A percentile compares a stretch with the other conserved stretches of the same genome.
Evolutionary conservation across 495 filamentous ascomycete genomes (phyloP).

Genomic region (Chaetomium cochliodes): DNA sequence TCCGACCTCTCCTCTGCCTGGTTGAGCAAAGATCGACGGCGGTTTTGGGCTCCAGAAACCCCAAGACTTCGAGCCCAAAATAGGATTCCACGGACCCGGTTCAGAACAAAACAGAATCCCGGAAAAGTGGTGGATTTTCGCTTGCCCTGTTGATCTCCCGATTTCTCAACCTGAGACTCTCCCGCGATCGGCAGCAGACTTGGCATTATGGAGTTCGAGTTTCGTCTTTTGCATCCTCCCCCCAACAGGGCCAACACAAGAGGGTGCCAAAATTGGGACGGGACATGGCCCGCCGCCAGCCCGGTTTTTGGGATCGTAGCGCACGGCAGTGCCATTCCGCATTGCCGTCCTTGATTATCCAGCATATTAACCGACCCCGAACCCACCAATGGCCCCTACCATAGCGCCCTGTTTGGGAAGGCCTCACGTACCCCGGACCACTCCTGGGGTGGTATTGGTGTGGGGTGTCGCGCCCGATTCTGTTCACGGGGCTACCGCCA

Average conservation of each 20-base stretch:
- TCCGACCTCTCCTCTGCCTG: not conserved
- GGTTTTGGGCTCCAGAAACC: not conserved
- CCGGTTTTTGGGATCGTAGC: constrained; percentile 26
- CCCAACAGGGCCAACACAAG: not conserved
- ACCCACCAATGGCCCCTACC: constrained; percentile 23
- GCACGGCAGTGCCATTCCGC: constrained; percentile 28
- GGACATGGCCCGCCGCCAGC: constrained; percentile 24
- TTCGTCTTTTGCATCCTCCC: not conserved
- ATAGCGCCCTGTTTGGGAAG: constrained; percentile 22
- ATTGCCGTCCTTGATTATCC: constrained; percentile 26
- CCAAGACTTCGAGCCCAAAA: not conserved
- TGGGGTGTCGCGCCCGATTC: constrained; percentile 18
- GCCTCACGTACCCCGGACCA: constrained; percentile 20
- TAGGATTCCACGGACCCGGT: constrained; percentile 5
- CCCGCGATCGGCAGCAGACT: not conserved
- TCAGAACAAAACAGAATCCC: not conserved
- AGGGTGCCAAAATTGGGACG: constrained; percentile 17
- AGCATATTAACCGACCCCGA: constrained; percentile 22
- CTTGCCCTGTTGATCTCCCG: not conserved
- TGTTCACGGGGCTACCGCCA: constrained; percentile 25
- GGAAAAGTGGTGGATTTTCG: not conserved
- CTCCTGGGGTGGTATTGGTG: constrained; percentile 24
- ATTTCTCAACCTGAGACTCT: not conserved
- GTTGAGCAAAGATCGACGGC: constrained; percentile 3
- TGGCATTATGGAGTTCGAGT: not conserved